Evolutionary conservation across 2,329 filamentous ascomycete genomes (phyloP), one percentile per base, ranked within the genome.

Genomic region (Xylaria sp.): DNA sequence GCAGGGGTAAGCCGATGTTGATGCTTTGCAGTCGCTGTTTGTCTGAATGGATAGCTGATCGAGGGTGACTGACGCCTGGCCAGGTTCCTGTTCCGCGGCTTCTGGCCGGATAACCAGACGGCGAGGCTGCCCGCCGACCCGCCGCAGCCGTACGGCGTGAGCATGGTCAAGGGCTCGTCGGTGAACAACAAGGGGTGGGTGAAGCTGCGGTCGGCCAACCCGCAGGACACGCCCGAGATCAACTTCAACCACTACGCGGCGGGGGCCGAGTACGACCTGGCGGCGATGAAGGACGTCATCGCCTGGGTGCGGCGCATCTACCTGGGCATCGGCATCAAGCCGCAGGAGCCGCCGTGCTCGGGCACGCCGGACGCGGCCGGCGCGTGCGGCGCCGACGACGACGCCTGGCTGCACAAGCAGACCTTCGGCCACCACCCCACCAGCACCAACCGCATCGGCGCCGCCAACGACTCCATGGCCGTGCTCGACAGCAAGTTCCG

Each of bases 191-290:
- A 81, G 10, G 90, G 90, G 15, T 69, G 86, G 0, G 88, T 92
- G 20, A 84, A 79, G 9, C 82, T 92, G 1, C 81, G 80, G 27
- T 90, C 87, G 0, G 80, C 84, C 0, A 83, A 91, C 72, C 89
- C 89, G 0, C 83, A 84, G 1, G 89, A 91, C 59, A 83, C 84
- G n/a, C 90, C 90, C 0, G 77, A 84, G 38, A 89, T 90, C 73
- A 82, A 84, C 74, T 89, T 89, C 79, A 85, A 86, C 71, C 86
- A 83, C 73, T 89, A 82, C 80, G 80, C 78, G 13, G 75, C 82
- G 27, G 83, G 85, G 1, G 80, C 82, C 9, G 81, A 81, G 61
- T 67, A 61, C 31, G 65, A 67, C 33, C 11, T 67, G 2, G 22
- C 77, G 33, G 83, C 83, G 0, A 65, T 85, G 20, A 78, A 80